Evolutionary conservation across 768 basidiomycete species (phyloP).

Genomic region (Kwoniella mangroviensis): DNA sequence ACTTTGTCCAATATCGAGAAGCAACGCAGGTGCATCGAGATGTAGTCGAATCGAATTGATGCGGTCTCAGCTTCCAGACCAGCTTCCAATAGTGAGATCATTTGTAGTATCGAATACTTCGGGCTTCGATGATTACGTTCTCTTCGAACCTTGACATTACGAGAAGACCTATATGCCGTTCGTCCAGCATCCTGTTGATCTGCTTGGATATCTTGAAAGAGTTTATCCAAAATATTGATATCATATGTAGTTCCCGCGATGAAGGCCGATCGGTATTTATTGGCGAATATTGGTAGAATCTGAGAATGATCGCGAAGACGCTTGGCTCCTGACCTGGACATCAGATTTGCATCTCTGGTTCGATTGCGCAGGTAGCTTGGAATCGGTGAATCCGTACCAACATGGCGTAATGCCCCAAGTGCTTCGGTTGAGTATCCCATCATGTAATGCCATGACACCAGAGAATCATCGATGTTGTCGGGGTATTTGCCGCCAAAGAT

Average conservation of each 20-base stretch:
- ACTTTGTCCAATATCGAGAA: constrained; percentile 9
- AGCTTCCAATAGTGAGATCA: constrained; percentile 17
- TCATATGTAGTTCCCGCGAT: constrained; percentile 5
- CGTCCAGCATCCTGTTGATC: background rate
- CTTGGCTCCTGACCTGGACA: constrained; percentile 5
- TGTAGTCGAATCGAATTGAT: constrained; percentile 28
- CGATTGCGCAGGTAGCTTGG: background rate
- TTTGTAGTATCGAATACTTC: constrained; percentile 21
- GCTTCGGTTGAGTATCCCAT: constrained; percentile 20
- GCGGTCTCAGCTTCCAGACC: constrained; percentile 24
- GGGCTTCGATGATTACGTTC: constrained; percentile 20
- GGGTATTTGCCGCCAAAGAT: constrained; percentile 26
- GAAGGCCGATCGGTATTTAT: constrained; percentile 6
- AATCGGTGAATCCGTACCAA: background rate
- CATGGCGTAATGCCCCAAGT: background rate
- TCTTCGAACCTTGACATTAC: background rate
- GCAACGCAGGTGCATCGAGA: constrained; percentile 22
- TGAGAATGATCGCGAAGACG: constrained; percentile 20
- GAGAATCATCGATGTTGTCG: constrained; percentile 16
- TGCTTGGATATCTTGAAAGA: constrained; percentile 11
- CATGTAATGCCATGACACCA: constrained; percentile 14
- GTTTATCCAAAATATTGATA: constrained; percentile 13
- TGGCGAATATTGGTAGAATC: constrained; percentile 21
- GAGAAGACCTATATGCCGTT: background rate
- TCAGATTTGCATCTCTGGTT: background rate